These are phyloP conservation scores for Aspergillus fumigatus DNA, from an alignment of 2,329 filamentous ascomycete species.

Conservation along the genomic window DNA sequence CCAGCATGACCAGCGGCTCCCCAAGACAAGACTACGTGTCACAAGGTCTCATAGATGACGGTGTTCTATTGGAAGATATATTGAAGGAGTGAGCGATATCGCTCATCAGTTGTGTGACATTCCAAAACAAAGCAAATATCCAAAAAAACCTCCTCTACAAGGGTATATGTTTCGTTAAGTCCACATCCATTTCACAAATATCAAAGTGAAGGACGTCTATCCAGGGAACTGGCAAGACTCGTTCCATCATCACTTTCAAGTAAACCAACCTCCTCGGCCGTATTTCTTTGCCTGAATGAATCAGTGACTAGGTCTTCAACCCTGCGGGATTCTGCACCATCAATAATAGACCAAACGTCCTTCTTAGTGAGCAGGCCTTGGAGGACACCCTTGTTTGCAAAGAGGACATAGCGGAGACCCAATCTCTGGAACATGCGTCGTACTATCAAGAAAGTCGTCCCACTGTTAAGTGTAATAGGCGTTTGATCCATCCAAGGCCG, in stretches of 20 bases:
- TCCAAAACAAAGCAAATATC: not conserved
- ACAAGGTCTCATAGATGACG: not conserved
- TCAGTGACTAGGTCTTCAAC: conserved; percentile 27
- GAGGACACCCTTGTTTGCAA: conserved; percentile 74
- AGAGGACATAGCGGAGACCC: conserved; percentile 83
- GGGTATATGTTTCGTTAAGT: not conserved
- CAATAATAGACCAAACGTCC: conserved; percentile 90
- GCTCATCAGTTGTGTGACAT: not conserved
- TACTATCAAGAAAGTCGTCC: conserved; percentile 74
- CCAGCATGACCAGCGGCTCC: not conserved
- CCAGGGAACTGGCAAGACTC: conserved; percentile 29
- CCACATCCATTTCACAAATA: not conserved
- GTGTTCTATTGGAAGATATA: not conserved
- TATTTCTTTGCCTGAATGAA: conserved; percentile 21
- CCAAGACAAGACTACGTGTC: not conserved
- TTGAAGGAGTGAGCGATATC: not conserved
- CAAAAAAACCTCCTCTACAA: not conserved
- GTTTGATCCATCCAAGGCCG: conserved; percentile 99
- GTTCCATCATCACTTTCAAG: conserved; percentile 31
- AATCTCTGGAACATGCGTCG: conserved; percentile 93
- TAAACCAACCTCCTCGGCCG: conserved; percentile 35
- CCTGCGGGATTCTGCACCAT: conserved; percentile 61
- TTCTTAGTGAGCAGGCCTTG: conserved; percentile 93
- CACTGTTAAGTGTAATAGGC: conserved; percentile 79
- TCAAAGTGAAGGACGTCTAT: conserved; percentile 29